Evolutionary conservation across 2,329 filamentous ascomycete genomes (phyloP), one percentile per base, ranked within the genome.

Genomic region (Colletotrichum higginsianum): DNA sequence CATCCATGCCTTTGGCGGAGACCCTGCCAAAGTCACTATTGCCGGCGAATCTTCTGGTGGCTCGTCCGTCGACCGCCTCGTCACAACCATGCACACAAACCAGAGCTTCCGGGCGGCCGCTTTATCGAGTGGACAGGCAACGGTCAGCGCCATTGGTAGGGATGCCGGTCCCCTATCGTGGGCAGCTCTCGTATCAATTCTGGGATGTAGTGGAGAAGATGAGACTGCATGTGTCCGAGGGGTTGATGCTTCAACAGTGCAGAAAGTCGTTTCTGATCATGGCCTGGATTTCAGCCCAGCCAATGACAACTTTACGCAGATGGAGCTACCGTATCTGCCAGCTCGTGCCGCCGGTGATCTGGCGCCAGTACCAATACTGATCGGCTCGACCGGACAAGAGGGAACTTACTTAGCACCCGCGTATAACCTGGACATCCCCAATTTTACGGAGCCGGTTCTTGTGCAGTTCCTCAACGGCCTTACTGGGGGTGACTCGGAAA

Each of bases 1-100:
- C 68, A 90, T 92, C 60, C 84, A 81, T 1, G 82, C 85, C 1
- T 93, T 93, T 75, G 91, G 91, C 1, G 91, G 91, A 2, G 89
- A 92, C 76, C 87, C 89, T 0, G 78, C 79, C 0, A 88, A 87
- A 70, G 88, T 91, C 5, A 91, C 89, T 0, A 87, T 92, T 47
- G 90, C 86, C 84, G 90, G 90, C 4, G 84, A 91, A 75, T 84
- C 82, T 1, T 86, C 87, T 0, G 86, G 87, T 2, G 79, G 82
- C 0, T 89, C 90, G 47, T 90, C 89, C 0, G 88, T 90, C 16
- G 69, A 67, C 40, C 58, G 53, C 9, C 46, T 72, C 13, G 26
- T 67, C 15, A 63, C 58, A 0, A 53, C 69, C 26, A 47, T 62
- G 11, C 53, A 64, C 13, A 23, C 55, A 15, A 56, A 61, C 18